Evolutionary conservation across 257 asterid species (phyloP), one percentile per base, ranked within the genome.

Genomic region (Capsicum pubescens): DNA sequence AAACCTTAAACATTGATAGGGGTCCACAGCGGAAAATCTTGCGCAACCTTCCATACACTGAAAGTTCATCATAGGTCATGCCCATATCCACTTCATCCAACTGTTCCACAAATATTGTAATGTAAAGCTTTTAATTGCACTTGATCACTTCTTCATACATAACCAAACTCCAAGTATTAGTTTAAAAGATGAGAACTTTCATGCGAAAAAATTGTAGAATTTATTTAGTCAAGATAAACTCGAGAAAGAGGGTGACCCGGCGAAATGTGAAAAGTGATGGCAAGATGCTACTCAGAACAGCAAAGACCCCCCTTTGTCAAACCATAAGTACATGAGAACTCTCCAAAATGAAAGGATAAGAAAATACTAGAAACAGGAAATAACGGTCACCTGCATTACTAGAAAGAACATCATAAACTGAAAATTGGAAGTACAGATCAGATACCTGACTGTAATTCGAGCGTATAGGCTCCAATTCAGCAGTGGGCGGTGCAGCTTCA

Each of bases 71-170:
- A 69, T 94, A 93, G 57, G 98, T 92, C 98, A 96, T 94, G 81
- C 98, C 99, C 97, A 93, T 94, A 86, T 96, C 98, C 90, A 94
- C 98, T 90, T 96, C 99, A 86, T 94, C 99, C 79, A 95, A 90
- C 99, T 96, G 93, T 69, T 86, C 77, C 79, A 89, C 76, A 69
- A 55, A 54, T 52, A 76, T 52, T 52, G 46, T 14, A 8, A 52
- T 3, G 46, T 76, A 35, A 52, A 76, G 13, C 48, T 76, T 76
- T 16, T 52, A 76, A 14, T 52, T 52, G 14, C 2, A 13, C 14
- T 26, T 13, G 8, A 76, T 21, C 81, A 76, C 21, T 76, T 76
- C 81, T 74, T 52, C 81, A 76, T 76, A 39, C 19, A 76, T 13
- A 7, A 76, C 26, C 55, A 9, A 69, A 76, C 26, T 26, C 32